These are phyloP conservation scores for Suillus hirtellus DNA, from an alignment of 768 basidiomycete species.

Conservation along the genomic window DNA sequence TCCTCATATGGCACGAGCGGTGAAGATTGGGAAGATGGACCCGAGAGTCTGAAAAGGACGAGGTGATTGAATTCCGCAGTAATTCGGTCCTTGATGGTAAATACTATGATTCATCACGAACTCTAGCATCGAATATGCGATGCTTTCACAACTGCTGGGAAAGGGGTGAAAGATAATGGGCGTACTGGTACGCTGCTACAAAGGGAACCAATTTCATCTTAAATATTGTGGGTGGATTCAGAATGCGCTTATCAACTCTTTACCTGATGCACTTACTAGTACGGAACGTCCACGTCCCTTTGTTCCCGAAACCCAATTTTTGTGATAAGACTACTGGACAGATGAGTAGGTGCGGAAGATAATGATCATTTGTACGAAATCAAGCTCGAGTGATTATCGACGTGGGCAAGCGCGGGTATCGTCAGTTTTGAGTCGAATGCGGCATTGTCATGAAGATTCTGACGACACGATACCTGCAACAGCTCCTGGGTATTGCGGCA, in stretches of 20 bases:
- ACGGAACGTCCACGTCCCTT: not conserved
- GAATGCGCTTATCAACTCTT: not conserved
- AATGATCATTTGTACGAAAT: not conserved
- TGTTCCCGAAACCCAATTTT: not conserved
- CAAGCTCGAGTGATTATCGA: not conserved
- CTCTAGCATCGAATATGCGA: conserved; percentile 10
- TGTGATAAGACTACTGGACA: not conserved
- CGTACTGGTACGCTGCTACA: conserved; percentile 32
- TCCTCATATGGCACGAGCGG: not conserved
- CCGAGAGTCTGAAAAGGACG: conserved; percentile 15
- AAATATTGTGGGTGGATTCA: not conserved
- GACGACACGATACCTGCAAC: not conserved
- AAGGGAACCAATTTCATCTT: conserved; percentile 6
- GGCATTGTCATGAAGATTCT: not conserved
- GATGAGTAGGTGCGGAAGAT: not conserved
- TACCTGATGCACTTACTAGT: not conserved
- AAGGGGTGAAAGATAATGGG: conserved; percentile 16
- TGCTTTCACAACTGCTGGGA: not conserved
- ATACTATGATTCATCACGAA: conserved; percentile 7
- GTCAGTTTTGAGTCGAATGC: not conserved
- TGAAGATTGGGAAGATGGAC: conserved; percentile 14
- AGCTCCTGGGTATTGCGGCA: not conserved
- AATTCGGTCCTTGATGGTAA: conserved; percentile 19
- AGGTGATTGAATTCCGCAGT: conserved; percentile 25
- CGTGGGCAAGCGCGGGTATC: not conserved